Percentiles rank a stretch among this genome's conserved stretches.
These are phyloP conservation scores for Pestalotiopsis sp. DNA, from an alignment of 2,329 filamentous ascomycete species.

Conservation along the genomic window DNA sequence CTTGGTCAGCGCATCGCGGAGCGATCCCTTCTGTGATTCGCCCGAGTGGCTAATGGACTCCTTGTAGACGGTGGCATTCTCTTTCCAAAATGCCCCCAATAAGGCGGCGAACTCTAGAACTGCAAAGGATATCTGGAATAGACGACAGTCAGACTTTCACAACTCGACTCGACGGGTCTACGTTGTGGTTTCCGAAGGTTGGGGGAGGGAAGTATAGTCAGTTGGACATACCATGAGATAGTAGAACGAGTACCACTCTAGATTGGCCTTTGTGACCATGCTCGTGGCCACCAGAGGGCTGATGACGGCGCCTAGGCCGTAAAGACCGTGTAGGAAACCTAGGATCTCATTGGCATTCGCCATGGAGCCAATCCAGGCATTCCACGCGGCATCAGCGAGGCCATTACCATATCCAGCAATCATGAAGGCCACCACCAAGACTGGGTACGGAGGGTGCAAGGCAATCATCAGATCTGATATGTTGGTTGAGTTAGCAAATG, in stretches of 20 bases:
- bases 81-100: conserved; percentile 58
- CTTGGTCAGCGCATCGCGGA: conserved; percentile 43
- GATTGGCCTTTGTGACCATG: conserved; percentile 63
- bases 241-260: conserved; percentile 74
- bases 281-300: conserved; percentile 72
- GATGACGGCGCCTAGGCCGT: conserved; percentile 69
- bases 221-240: conserved; percentile 66
- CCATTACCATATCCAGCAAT: conserved; percentile 74
- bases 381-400: conserved; percentile 59
- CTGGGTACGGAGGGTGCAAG: conserved; percentile 69
- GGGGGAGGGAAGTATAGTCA: background rate
- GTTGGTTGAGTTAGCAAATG: background rate
- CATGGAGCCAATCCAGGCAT: conserved; percentile 66
- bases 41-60: conserved; percentile 32
- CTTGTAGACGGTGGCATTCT: conserved; percentile 57
- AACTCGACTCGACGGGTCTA: too few relatives aligned
- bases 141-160: background rate
- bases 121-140: conserved; percentile 52
- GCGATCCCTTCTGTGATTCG: conserved; percentile 29
- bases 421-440: conserved; percentile 66
- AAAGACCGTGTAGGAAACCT: conserved; percentile 69
- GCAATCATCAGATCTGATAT: conserved; percentile 56
- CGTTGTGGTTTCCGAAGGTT: too few relatives aligned
- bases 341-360: conserved; percentile 70
- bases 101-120: conserved; percentile 55